Evolutionary conservation across 2,329 filamentous ascomycete species (phyloP).

Genomic region (Colletotrichum lentis): DNA sequence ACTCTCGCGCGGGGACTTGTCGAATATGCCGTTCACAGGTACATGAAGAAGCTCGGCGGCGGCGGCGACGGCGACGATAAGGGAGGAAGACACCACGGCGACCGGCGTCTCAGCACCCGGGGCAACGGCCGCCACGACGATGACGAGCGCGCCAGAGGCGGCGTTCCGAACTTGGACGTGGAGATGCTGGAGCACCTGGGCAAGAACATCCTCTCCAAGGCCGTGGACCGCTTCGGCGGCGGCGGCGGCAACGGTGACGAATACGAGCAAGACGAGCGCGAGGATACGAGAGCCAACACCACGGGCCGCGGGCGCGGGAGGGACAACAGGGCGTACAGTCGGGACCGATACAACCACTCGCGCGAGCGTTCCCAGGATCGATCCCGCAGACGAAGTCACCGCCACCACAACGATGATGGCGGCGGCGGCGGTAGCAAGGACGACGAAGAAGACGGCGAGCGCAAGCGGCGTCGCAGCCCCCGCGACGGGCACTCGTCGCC

Average conservation of each 20-base stretch:
- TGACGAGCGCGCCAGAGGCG: conserved; percentile 15
- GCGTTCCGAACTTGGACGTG: conserved; percentile 29
- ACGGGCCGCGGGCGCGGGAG: not conserved
- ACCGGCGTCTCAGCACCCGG: conserved; percentile 12
- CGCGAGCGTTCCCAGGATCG: conserved; percentile 11
- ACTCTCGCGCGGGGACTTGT: conserved; percentile 32
- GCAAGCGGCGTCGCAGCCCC: conserved; percentile 6
- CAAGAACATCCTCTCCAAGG: conserved; percentile 28
- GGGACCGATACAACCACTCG: conserved; percentile 3
- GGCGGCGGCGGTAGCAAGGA: conserved; percentile 1
- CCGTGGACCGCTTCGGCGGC: conserved; percentile 24
- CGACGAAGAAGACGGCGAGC: not conserved
- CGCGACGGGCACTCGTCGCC: not conserved
- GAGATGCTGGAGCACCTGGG: conserved; percentile 34
- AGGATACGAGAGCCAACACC: not conserved
- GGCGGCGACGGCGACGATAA: not conserved
- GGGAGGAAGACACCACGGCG: not conserved
- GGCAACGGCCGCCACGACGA: not conserved
- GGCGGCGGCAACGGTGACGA: not conserved
- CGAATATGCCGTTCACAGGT: conserved; percentile 31
- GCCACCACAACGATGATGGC: not conserved
- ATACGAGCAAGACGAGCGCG: not conserved
- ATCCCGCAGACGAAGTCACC: not conserved
- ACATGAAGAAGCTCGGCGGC: conserved; percentile 20
- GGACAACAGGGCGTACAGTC: not conserved